Base-by-base conservation (phyloP, 2,329 filamentous ascomycete species). In the Microsporum canis region DNA sequence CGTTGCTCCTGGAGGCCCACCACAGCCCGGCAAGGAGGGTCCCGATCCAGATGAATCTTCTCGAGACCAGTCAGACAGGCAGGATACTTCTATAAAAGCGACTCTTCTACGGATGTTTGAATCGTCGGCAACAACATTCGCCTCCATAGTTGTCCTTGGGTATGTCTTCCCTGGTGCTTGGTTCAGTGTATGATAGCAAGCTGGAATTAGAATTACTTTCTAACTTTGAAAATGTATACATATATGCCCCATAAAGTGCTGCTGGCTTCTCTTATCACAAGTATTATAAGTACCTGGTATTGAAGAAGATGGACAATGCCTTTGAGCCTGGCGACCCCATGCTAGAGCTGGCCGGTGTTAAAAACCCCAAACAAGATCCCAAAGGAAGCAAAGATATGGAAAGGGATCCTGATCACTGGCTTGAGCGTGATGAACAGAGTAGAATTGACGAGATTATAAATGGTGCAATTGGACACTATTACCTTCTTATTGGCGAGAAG, bases 301-400 rank as follows among this genome's bases (percentile, higher is more conserved):
- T 97, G n/a, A 78, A 85, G 65, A 99, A 99, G 76, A 97, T 99
- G 80, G 84, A 88, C 66, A 87, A 88, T 67, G 94, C 94, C 29
- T 99, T 99, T 73, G 82, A 88, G 62, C 91, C 91, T 0, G 94
- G 94, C 8, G 94, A 99, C 71, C 91, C 91, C 0, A 90, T 92
- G 31, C 83, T 92, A 17, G 91, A 88, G 61, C 78, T 96, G 53
- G 90, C 90, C 1, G 87, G 88, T 23, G 72, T 74, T 34, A 55
- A 55, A 17, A 68, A 70, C 29, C 66, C 70, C 5, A 71, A 70
- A n/a, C 71, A 74, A 51, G 70, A 72, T 31, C 65, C 76, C 64
- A 72, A 73, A 39, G 67, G 67, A 36, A 67, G 71, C 10, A 57
- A 57, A 36, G 51, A 36, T 36, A 55, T 34, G 51, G 55, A 57